phyloP scores from a whole-genome alignment of 139 green algal species.

The Chlorella vulgaris region DNA sequence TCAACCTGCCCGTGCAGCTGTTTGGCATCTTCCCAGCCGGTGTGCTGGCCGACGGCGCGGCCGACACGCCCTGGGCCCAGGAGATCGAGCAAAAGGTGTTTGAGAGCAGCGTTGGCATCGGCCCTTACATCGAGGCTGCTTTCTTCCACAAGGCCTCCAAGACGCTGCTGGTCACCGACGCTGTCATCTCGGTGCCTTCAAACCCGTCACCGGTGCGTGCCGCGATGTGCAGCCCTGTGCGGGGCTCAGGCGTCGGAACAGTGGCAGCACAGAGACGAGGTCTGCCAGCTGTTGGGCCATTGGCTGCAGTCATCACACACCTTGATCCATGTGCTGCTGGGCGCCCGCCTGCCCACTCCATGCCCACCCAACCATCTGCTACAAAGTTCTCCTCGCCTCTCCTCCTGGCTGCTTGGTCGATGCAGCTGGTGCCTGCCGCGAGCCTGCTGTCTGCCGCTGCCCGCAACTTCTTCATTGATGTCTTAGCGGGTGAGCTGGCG shows the following conservation, averaged over 20 bases:
- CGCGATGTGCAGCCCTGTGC: too few species aligned
- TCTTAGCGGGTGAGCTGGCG: conserved; percentile 40
- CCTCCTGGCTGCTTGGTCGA: not conserved
- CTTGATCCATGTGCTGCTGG: too few species aligned
- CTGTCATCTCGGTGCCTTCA: conserved; percentile 73
- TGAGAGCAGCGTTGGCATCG: conserved; percentile 43
- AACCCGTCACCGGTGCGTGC: conserved; percentile 42
- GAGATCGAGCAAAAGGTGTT: conserved; percentile 80
- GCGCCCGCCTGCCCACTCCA: too few species aligned
- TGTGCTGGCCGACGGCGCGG: conserved; percentile 43
- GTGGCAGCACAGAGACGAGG: not conserved
- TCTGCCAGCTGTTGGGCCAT: not conserved
- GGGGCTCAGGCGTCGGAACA: too few species aligned
- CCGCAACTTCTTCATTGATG: conserved; percentile 47
- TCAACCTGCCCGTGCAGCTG: conserved; percentile 79
- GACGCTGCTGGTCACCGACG: conserved; percentile 89
- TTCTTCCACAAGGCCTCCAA: conserved; percentile 83
- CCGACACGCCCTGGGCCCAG: conserved; percentile 68
- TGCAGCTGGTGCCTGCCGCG: conserved; percentile 35
- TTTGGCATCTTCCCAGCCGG: conserved; percentile 84
- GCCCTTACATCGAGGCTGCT: conserved; percentile 69
- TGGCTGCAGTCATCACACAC: too few species aligned
- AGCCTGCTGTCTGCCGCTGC: conserved; percentile 37
- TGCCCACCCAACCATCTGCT: too few species aligned
- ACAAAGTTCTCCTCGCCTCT: not conserved